phyloP scores from a whole-genome alignment of 164 flowering plant species.

The Liriodendron chinense region DNA sequence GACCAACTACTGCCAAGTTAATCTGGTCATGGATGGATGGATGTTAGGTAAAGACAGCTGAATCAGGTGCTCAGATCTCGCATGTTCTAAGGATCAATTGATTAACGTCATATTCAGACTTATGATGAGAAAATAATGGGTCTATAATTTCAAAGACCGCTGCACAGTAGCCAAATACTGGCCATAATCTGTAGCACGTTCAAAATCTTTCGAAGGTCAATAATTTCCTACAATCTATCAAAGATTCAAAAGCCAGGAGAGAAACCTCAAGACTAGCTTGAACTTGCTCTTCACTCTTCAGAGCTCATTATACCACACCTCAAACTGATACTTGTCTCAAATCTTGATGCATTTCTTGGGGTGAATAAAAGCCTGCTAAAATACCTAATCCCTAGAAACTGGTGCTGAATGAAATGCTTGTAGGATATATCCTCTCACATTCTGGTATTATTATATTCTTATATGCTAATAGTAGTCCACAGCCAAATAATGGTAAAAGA shows the following conservation, averaged over 20 bases:
- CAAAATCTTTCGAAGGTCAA: neutral
- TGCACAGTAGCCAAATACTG: neutral
- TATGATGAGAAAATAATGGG: neutral
- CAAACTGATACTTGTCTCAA: neutral
- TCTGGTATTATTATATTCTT: too few species aligned
- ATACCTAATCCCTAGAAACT: neutral
- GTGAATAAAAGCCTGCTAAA: neutral
- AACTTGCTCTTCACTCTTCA: neutral
- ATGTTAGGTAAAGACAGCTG: neutral
- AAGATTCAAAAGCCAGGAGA: neutral
- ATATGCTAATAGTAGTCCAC: neutral
- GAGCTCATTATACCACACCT: neutral
- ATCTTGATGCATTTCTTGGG: too few species aligned
- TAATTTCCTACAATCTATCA: neutral
- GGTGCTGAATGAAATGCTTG: neutral
- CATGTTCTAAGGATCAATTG: neutral
- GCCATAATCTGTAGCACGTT: neutral
- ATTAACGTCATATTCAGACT: neutral
- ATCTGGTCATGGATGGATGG: too few species aligned
- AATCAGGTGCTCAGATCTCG: neutral
- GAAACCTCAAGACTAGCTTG: neutral
- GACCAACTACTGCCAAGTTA: too few species aligned
- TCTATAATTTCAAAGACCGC: neutral
- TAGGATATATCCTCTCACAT: neutral
- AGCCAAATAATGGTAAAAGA: neutral